Evolutionary conservation across 2,329 filamentous ascomycete genomes (phyloP), one percentile per base, ranked within the genome.

Genomic region (Cordyceps cateniannulata): DNA sequence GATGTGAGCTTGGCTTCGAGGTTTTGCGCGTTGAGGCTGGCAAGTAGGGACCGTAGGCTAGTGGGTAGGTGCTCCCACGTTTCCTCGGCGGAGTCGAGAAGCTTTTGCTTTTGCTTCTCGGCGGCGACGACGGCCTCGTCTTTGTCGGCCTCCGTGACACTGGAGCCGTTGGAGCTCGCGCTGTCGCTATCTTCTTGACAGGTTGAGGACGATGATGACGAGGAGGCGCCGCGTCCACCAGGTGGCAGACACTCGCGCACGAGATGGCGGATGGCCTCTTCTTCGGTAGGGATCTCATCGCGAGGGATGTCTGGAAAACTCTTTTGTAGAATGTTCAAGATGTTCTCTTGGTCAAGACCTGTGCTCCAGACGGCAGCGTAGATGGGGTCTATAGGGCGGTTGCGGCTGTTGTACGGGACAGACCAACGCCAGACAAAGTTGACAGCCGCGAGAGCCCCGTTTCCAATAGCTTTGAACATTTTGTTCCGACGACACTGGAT

Each of bases 361-460:
- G 38, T 58, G 5, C 42, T 52, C 65, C 65, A 66, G 8, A 65
- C 58, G 14, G 53, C 35, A 12, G 62, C 58, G 35, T 65, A 66
- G 14, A 63, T 38, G 7, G 45, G 32, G 42, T 66, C 65, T 14
- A 57, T 42, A 14, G 62, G 61, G 14, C 63, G 62, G 45, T 66
- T 63, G 25, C 65, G 61, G 38, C 60, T 65, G 24, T 61, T 64
- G 50, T 64, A 61, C 6, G 62, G 62, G 20, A 66, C 63, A 7
- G 65, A 65, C 63, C 65, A 66, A n/a, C 61, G 40, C 65, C 65
- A 65, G 24, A 66, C 44, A 16, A 64, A 61, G 20, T 40, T 59
- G 29, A 59, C 20, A 32, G 55, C 49, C 2, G 48, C 32, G 22
- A 44, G 32, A 51, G 45, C 38, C 24, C 35, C 38, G 8, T 44